phyloP scores from a whole-genome alignment of 1,284 basidiomycete genomes.

The Apiotrichum domesticum region DNA sequence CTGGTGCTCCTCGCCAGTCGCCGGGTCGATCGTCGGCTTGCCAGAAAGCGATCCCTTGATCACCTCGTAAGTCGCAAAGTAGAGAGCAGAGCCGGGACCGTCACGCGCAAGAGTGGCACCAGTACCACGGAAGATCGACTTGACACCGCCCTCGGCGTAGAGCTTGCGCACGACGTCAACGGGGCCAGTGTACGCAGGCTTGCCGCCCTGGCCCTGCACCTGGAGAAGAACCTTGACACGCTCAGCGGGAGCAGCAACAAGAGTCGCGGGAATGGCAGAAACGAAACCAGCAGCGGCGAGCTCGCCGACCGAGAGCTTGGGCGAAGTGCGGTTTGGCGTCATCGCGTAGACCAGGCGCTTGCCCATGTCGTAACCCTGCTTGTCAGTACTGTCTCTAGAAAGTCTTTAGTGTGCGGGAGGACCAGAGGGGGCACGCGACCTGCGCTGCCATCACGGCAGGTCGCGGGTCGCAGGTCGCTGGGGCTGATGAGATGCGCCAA shows the following conservation, averaged over 20 bases:
- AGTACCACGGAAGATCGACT: constrained; percentile 89
- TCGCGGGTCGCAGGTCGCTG: too few relatives aligned
- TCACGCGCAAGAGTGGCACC: constrained; percentile 88
- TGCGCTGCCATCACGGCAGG: too few relatives aligned
- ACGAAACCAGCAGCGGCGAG: constrained; percentile 91
- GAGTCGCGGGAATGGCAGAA: constrained; percentile 85
- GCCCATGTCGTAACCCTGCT: constrained; percentile 85
- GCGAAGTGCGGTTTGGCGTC: constrained; percentile 45
- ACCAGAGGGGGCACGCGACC: too few relatives aligned
- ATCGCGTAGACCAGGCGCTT: constrained; percentile 74
- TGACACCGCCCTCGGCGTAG: constrained; percentile 89
- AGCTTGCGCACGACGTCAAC: constrained; percentile 84
- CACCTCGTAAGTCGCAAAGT: constrained; percentile 95
- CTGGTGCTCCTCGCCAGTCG: constrained; percentile 57
- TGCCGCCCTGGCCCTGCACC: constrained; percentile 81
- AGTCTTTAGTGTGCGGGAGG: too few relatives aligned
- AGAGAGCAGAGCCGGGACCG: constrained; percentile 93
- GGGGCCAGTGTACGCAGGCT: constrained; percentile 81
- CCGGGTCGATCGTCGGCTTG: constrained; percentile 24
- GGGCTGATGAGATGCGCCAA: too few relatives aligned
- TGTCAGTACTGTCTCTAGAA: not conserved
- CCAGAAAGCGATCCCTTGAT: constrained; percentile 70
- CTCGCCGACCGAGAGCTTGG: constrained; percentile 67
- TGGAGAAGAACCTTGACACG: constrained; percentile 95
- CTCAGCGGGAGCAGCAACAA: constrained; percentile 92